These are phyloP conservation scores for Globisporangium okanoganense DNA, from an alignment of 352 stramenopile genomes.

Conservation along the genomic window DNA sequence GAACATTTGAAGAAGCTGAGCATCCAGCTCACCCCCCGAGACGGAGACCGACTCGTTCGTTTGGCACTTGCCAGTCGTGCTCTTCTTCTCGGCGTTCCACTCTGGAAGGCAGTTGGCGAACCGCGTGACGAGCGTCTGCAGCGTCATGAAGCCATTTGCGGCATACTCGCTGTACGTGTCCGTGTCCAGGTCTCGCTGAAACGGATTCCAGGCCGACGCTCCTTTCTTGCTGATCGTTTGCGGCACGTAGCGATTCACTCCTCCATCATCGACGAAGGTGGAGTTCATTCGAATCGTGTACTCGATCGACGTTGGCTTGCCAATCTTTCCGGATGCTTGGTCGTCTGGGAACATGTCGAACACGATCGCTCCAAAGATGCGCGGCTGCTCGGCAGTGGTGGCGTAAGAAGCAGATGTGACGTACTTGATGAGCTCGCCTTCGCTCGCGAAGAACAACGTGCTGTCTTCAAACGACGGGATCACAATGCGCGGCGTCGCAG, in stretches of 20 bases:
- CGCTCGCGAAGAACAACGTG: slow-evolving; percentile 28
- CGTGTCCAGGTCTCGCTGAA: slow-evolving; percentile 22
- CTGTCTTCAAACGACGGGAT: slow-evolving; percentile 42
- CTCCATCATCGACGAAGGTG: slow-evolving; percentile 21
- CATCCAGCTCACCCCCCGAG: slow-evolving; percentile 11
- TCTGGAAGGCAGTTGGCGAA: slow-evolving; percentile 38
- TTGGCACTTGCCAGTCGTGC: slow-evolving; percentile 25
- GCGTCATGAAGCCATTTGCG: slow-evolving; percentile 34
- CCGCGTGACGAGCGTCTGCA: slow-evolving; percentile 43
- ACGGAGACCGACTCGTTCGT: slow-evolving; percentile 8
- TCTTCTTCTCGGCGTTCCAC: slow-evolving; percentile 22
- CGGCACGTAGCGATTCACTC: slow-evolving; percentile 19
- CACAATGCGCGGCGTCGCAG: slow-evolving; percentile 11
- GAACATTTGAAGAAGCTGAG: slow-evolving; percentile 18
- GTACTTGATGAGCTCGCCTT: slow-evolving; percentile 27
- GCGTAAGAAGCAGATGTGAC: slow-evolving; percentile 36
- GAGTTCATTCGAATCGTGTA: slow-evolving; percentile 41
- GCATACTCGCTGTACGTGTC: slow-evolving; percentile 25
- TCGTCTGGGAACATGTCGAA: slow-evolving; percentile 31
- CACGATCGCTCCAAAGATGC: slow-evolving; percentile 44
- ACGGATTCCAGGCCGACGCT: slow-evolving; percentile 18
- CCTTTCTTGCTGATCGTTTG: slow-evolving; percentile 20
- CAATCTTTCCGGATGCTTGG: slow-evolving; percentile 12
- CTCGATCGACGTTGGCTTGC: slow-evolving; percentile 25
- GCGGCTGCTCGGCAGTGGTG: slow-evolving; percentile 13